Percentiles rank a stretch among this genome's conserved stretches.
Evolutionary conservation across 2,329 filamentous ascomycete species (phyloP).

Genomic region (Hypomyces rosellus): DNA sequence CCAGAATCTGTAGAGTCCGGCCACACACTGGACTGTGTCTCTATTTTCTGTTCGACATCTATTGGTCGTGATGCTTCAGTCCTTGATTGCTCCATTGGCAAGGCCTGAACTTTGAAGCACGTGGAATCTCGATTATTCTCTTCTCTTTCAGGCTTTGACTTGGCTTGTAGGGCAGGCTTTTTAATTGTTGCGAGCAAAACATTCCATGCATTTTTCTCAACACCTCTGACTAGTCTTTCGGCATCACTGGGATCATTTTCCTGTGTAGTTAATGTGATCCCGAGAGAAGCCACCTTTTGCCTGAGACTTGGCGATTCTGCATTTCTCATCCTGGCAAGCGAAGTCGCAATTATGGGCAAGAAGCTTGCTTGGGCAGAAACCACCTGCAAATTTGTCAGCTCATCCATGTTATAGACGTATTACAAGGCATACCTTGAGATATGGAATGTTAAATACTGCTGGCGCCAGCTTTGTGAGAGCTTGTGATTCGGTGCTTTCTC

Average conservation of each 20-base stretch:
- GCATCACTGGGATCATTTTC: background rate
- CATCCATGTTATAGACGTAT: background rate
- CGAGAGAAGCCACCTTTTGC: slow-evolving; percentile 19
- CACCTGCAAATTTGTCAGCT: slow-evolving; percentile 16
- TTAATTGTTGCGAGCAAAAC: slow-evolving; percentile 18
- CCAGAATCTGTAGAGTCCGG: too few species aligned
- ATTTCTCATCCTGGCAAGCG: slow-evolving; percentile 25
- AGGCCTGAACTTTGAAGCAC: too few species aligned
- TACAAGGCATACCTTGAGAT: slow-evolving; percentile 26
- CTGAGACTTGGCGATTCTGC: slow-evolving; percentile 30
- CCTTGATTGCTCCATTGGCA: too few species aligned
- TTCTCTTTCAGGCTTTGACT: background rate
- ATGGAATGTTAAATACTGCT: slow-evolving; percentile 30
- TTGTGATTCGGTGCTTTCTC: slow-evolving; percentile 11
- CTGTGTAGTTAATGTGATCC: background rate
- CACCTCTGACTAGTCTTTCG: slow-evolving; percentile 6
- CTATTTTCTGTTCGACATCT: too few species aligned
- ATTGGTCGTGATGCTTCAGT: too few species aligned
- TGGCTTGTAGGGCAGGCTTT: slow-evolving; percentile 3
- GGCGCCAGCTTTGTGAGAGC: slow-evolving; percentile 26
- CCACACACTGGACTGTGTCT: too few species aligned
- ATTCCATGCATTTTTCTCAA: slow-evolving; percentile 19
- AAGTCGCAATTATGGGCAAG: slow-evolving; percentile 23
- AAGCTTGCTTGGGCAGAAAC: slow-evolving; percentile 21
- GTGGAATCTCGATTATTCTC: background rate